A percentile compares a stretch with the other conserved stretches of the same genome.
Evolutionary conservation across 169 alveolate genomes (phyloP).

Genomic region (Pseudocohnilembus persalinus): DNA sequence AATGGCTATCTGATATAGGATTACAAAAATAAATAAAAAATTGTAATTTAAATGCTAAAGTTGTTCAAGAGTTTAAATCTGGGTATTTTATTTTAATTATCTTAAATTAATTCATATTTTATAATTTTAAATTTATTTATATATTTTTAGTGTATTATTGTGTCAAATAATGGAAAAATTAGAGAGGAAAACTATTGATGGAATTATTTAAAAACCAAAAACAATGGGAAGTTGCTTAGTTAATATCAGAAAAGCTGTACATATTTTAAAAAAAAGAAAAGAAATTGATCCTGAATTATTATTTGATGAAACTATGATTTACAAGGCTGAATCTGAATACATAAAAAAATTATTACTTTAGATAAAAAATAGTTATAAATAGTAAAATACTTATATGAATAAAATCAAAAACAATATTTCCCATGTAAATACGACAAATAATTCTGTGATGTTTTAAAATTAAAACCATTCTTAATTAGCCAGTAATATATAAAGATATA

Average conservation of each 20-base stretch:
- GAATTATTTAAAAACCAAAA: slow-evolving; percentile 27
- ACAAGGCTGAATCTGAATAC: not conserved
- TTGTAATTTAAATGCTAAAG: slow-evolving; percentile 19
- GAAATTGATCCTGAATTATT: slow-evolving; percentile 31
- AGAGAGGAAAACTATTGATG: slow-evolving; percentile 23
- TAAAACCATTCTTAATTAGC: too few relatives aligned
- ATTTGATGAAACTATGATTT: slow-evolving; percentile 13
- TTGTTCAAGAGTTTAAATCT: slow-evolving; percentile 31
- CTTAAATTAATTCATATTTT: not conserved
- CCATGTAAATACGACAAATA: too few relatives aligned
- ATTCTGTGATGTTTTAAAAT: too few relatives aligned
- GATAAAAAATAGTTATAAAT: too few relatives aligned
- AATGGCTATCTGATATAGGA: not conserved
- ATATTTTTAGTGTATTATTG: slow-evolving; percentile 16
- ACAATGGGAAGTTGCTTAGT: slow-evolving; percentile 42
- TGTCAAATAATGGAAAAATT: slow-evolving; percentile 28
- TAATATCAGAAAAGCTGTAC: slow-evolving; percentile 38
- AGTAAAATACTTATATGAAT: not conserved
- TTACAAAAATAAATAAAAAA: not conserved
- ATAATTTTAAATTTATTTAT: not conserved
- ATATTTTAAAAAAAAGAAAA: slow-evolving; percentile 31
- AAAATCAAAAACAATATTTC: too few relatives aligned
- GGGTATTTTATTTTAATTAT: slow-evolving; percentile 24
- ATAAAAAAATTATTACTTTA: too few relatives aligned
- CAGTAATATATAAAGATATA: too few relatives aligned